Percentiles rank a stretch among this genome's conserved stretches.
Conservation (phyloP, 345 rosid genomes). For the Citrus trifoliata region DNA sequence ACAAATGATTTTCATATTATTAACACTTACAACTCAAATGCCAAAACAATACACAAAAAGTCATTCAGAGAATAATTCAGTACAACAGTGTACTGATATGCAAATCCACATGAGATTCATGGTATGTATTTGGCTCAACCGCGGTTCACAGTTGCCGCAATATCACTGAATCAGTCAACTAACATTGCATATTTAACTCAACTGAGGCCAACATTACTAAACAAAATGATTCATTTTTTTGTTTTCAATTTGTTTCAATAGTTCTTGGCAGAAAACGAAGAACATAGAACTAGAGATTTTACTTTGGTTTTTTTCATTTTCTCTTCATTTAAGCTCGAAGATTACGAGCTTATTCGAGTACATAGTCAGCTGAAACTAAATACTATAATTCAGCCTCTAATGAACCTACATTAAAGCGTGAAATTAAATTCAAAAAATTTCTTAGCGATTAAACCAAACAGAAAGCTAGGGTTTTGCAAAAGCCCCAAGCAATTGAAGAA, state of each 20-base stretch:
- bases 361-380: neutral
- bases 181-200: neutral
- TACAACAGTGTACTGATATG: no score
- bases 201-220: neutral
- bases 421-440: neutral
- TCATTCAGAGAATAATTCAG: neutral
- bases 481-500: neutral
- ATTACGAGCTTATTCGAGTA: neutral
- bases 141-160: neutral
- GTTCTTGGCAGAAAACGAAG: neutral
- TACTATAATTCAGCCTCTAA: neutral
- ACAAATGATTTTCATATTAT: neutral
- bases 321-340: neutral
- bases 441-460: slow-evolving; percentile 3
- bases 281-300: neutral
- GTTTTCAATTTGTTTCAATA: no score
- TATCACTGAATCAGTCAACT: neutral
- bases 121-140: neutral
- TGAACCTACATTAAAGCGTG: neutral
- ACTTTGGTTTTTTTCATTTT: neutral
- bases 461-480: slow-evolving; percentile 21
- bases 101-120: neutral
- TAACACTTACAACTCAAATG: neutral
- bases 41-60: neutral
- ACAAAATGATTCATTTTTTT: neutral